These are phyloP conservation scores for Hypoxylon rickii DNA, from an alignment of 495 filamentous ascomycete species.

Conservation along the genomic window DNA sequence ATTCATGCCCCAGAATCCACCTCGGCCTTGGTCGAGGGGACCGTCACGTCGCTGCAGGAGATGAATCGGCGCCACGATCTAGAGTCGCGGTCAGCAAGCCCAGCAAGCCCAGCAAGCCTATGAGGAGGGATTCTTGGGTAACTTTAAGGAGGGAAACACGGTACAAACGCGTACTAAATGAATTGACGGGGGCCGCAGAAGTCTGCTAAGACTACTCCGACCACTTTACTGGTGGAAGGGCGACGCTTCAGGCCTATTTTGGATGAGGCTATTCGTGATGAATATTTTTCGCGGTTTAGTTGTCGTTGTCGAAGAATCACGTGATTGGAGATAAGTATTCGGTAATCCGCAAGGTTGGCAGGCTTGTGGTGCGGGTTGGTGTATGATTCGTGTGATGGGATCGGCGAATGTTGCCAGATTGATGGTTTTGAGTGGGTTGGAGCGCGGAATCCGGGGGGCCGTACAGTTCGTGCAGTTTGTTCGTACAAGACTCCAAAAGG, in stretches of 20 bases:
- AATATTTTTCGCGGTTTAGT: slow-evolving; percentile 36
- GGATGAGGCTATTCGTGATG: slow-evolving; percentile 37
- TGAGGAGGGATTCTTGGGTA: slow-evolving; percentile 11
- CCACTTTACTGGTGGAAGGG: slow-evolving; percentile 28
- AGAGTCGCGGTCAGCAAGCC: slow-evolving; percentile 29
- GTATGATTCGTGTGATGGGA: slow-evolving; percentile 32
- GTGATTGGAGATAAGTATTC: slow-evolving; percentile 36
- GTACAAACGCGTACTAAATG: slow-evolving; percentile 26
- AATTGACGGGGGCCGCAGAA: slow-evolving; percentile 8
- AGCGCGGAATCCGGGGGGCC: slow-evolving; percentile 10
- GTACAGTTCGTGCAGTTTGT: too few relatives aligned
- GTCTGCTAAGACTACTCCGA: slow-evolving; percentile 32
- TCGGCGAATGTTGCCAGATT: slow-evolving; percentile 38
- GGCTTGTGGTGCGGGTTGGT: slow-evolving; percentile 26
- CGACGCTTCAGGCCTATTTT: slow-evolving; percentile 26
- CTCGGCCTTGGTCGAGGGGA: slow-evolving; percentile 62
- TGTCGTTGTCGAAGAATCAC: slow-evolving; percentile 43
- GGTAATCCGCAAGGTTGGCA: slow-evolving; percentile 21
- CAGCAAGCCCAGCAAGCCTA: neutral
- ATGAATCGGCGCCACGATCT: slow-evolving; percentile 59
- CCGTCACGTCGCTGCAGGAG: slow-evolving; percentile 52
- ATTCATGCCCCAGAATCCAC: slow-evolving; percentile 60
- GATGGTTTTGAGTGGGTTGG: slow-evolving; percentile 29
- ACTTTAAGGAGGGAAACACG: slow-evolving; percentile 20
- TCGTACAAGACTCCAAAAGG: too few relatives aligned